Conservation (phyloP, 164 flowering plant genomes). For the Macadamia tetraphylla region DNA sequence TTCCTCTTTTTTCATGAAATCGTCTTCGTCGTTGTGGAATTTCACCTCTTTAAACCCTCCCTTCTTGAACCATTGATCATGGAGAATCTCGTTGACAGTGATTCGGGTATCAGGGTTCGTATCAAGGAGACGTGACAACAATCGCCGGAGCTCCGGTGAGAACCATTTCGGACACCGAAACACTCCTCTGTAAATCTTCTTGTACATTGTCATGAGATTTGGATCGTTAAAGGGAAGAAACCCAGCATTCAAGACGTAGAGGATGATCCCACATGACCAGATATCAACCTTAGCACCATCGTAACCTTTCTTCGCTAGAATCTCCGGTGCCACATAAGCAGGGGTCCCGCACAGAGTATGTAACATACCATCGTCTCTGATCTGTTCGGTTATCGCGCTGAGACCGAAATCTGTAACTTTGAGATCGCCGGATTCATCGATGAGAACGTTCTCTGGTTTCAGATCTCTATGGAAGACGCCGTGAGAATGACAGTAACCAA, state of each 20-base stretch:
- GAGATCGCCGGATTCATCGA: slow-evolving; percentile 55
- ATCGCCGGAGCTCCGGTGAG: slow-evolving; percentile 44
- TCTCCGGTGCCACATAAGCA: slow-evolving; percentile 73
- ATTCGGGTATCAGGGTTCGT: slow-evolving; percentile 48
- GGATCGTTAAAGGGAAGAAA: slow-evolving; percentile 64
- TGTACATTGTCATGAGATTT: slow-evolving; percentile 63
- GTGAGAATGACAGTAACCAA: slow-evolving; percentile 51
- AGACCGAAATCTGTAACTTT: slow-evolving; percentile 73
- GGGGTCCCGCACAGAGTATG: slow-evolving; percentile 73
- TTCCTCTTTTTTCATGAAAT: slow-evolving; percentile 2
- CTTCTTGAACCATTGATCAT: slow-evolving; percentile 55
- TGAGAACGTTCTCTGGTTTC: slow-evolving; percentile 58
- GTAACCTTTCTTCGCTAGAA: slow-evolving; percentile 47
- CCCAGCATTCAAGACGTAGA: slow-evolving; percentile 56
- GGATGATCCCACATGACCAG: slow-evolving; percentile 70
- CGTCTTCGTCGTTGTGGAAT: slow-evolving; percentile 19
- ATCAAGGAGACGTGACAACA: slow-evolving; percentile 43
- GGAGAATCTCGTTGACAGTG: slow-evolving; percentile 50
- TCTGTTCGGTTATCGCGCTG: slow-evolving; percentile 50
- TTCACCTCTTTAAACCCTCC: slow-evolving; percentile 32
- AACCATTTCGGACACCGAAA: slow-evolving; percentile 62
- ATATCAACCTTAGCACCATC: slow-evolving; percentile 64
- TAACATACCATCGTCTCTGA: slow-evolving; percentile 41
- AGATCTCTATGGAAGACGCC: slow-evolving; percentile 70
- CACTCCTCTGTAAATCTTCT: slow-evolving; percentile 61